These are phyloP conservation scores for Alopecurus myosuroides DNA, from an alignment of 176 grass and related monocot genomes.

Conservation along the genomic window DNA sequence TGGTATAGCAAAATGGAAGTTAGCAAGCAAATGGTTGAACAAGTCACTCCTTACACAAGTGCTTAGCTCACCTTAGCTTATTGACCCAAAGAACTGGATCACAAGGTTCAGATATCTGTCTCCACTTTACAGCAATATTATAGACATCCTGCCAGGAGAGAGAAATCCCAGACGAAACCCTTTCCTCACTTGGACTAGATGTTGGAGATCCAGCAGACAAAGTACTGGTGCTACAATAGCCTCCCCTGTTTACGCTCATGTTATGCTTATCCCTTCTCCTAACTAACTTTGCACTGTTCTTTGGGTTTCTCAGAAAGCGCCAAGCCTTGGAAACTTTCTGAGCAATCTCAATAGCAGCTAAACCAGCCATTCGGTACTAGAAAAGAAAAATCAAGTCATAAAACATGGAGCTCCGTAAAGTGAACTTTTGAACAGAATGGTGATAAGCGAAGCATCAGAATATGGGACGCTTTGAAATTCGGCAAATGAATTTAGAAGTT, in stretches of 20 bases:
- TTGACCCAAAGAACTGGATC: constrained; percentile 99
- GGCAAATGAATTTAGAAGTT: neutral
- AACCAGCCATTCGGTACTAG: constrained; percentile 87
- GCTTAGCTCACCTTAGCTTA: constrained; percentile 72
- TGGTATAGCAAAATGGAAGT: constrained; percentile 36
- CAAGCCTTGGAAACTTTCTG: constrained; percentile 95
- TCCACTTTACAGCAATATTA: constrained; percentile 88
- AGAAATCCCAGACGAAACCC: constrained; percentile 49
- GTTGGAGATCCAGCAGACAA: constrained; percentile 59
- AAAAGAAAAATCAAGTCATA: constrained; percentile 28
- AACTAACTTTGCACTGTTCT: constrained; percentile 61
- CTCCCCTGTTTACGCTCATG: constrained; percentile 79
- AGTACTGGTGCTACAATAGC: constrained; percentile 69
- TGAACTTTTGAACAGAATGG: neutral
- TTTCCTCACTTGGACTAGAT: constrained; percentile 67
- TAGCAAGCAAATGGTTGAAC: constrained; percentile 23
- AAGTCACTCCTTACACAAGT: constrained; percentile 12
- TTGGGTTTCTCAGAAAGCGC: constrained; percentile 79
- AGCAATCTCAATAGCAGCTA: constrained; percentile 97
- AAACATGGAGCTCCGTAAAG: neutral
- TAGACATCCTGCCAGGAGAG: constrained; percentile 95
- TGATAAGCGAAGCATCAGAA: neutral
- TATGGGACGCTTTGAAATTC: neutral
- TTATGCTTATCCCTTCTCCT: constrained; percentile 84
- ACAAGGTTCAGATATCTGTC: constrained; percentile 97